Percentiles rank a stretch among this genome's conserved stretches.
These are phyloP conservation scores for Grosmannia serpens DNA, from an alignment of 2,329 filamentous ascomycete genomes.

Conservation along the genomic window DNA sequence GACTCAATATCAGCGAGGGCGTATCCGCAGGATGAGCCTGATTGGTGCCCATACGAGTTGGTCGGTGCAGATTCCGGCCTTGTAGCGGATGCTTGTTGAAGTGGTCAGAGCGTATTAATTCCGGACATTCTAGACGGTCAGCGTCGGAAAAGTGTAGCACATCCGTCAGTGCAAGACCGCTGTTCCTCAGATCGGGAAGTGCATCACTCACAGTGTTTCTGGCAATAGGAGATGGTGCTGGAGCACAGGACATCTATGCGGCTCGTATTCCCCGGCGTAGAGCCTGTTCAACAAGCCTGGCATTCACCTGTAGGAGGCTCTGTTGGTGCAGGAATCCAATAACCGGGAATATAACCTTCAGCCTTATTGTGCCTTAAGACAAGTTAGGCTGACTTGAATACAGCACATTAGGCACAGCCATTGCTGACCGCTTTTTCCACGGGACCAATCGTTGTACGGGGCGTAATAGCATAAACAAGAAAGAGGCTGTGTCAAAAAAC, in stretches of 20 bases:
- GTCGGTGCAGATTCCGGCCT: conserved; percentile 30
- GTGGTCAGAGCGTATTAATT: conserved; percentile 21
- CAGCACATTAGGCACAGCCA: background rate
- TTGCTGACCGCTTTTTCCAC: no score
- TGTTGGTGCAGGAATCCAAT: no score
- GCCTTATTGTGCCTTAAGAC: no score
- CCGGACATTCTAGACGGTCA: conserved; percentile 24
- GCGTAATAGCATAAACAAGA: background rate
- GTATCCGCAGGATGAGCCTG: no score
- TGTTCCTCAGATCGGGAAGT: conserved; percentile 13
- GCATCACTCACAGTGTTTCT: conserved; percentile 12
- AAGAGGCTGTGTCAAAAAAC: background rate
- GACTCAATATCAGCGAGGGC: no score
- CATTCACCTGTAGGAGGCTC: no score
- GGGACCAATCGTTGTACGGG: background rate
- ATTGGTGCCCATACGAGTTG: no score
- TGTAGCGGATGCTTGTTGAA: no score
- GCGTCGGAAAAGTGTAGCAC: conserved; percentile 16
- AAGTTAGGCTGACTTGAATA: no score
- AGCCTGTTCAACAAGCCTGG: no score
- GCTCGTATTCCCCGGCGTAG: no score
- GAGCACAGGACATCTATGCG: conserved; percentile 9
- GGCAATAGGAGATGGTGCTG: conserved; percentile 3
- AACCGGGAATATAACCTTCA: no score
- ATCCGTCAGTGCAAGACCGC: conserved; percentile 10